Base-by-base conservation (phyloP, 1,139 yeast genomes). In the Komagataea norvegica region DNA sequence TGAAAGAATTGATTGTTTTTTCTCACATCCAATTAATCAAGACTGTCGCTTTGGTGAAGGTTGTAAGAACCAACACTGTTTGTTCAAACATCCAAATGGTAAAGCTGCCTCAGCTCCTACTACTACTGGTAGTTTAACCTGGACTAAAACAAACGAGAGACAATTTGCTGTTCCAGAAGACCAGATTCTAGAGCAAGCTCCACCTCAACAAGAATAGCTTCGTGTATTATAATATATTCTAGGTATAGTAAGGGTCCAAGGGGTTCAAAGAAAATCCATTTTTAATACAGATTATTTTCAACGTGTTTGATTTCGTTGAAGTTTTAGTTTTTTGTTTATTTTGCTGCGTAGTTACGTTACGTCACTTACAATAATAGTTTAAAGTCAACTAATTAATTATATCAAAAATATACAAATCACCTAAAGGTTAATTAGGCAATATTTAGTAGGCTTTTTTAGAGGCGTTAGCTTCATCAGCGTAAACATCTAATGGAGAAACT, bases 401-500 rank as follows among this genome's bases (percentile, higher is more conserved):
- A 34, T 19, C 23, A 20, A 28, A 33, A 24, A 31, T 41, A 35
- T 31, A 42, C 29, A 38, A 19, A 31, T 37, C 29, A 29, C 40
- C 36, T 28, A 40, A 34, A 41, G 40, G 20, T 34, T 35, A 36
- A 43, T 41, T 25, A 45, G 43, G 44, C 45, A 48, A 53, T n/a
- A n/a, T 46, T 60, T 62, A 62, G 58, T 74, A 79, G 72, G 79
- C 79, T 78, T 79, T 82, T 78, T 81, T 82, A 67, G 77, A 64
- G 55, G 75, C 78, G 62, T 76, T 65, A 64, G 88, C 86, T 68
- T 81, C 88, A 62, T 82, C 91, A 63, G 89, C 79, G 79, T 80
- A 87, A 65, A 82, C 79, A 65, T 91, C 97, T 73, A 91, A 79
- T 68, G 97, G 97, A 67, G 95, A 85, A 59, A 87, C 76, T 65